Percentiles rank a stretch among this genome's conserved stretches.
These are phyloP conservation scores for Scheffersomyces titani DNA, from an alignment of 1,139 yeast species.

Conservation along the genomic window DNA sequence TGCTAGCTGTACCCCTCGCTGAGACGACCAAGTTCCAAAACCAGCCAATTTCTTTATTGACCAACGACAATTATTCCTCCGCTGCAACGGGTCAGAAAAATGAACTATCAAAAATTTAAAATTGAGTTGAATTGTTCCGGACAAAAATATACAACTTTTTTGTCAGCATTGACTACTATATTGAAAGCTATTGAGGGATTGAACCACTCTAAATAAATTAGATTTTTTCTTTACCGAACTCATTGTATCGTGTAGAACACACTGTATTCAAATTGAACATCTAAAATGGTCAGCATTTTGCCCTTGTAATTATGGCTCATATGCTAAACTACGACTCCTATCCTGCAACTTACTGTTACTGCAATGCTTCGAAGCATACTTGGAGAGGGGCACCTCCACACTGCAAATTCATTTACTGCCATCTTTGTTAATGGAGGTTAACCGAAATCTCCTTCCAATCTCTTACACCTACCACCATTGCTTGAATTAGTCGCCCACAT, in stretches of 20 bases:
- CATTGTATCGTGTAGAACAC: not conserved
- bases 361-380: not conserved
- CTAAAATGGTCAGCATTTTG: not conserved
- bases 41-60: not conserved
- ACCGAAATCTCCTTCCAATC: not conserved
- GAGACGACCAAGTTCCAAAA: not conserved
- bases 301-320: not conserved
- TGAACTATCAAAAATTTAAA: too few species aligned
- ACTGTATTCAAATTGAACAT: not conserved
- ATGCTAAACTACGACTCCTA: not conserved
- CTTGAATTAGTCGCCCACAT: not conserved
- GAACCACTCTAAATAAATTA: not conserved
- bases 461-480: not conserved
- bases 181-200: not conserved
- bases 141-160: not conserved
- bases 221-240: not conserved
- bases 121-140: not conserved
- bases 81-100: not conserved
- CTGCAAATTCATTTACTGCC: not conserved
- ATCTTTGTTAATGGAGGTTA: not conserved
- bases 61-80: not conserved
- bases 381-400: not conserved
- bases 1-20: not conserved
- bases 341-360: not conserved
- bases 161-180: too few species aligned